These are phyloP conservation scores for Monosporascus sp. DNA, from an alignment of 2,329 filamentous ascomycete genomes.

Conservation along the genomic window DNA sequence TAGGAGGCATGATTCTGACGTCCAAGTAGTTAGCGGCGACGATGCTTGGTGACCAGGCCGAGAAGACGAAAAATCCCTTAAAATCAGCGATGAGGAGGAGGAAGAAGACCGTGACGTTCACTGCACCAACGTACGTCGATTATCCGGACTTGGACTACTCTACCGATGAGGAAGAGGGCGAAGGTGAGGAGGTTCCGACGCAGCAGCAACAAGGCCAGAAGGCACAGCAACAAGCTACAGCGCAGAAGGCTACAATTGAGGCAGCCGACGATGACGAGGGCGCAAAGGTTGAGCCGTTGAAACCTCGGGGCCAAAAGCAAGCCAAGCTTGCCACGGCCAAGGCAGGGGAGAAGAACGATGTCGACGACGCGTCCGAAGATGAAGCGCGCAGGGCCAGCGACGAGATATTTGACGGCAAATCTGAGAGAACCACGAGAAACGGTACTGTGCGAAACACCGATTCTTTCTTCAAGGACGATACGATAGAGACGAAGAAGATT, in stretches of 20 bases:
- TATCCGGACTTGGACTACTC: conserved; percentile 85
- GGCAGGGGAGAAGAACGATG: conserved; percentile 29
- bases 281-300: conserved; percentile 52
- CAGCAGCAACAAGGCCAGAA: conserved; percentile 28
- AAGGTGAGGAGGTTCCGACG: conserved; percentile 42
- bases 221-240: conserved; percentile 18
- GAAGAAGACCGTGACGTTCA: conserved; percentile 85
- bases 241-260: conserved; percentile 26
- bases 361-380: conserved; percentile 13
- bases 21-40: conserved; percentile 50
- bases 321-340: conserved; percentile 30
- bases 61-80: conserved; percentile 77
- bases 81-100: conserved; percentile 78
- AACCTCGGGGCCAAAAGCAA: conserved; percentile 40
- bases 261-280: conserved; percentile 41
- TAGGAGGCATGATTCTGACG: conserved; percentile 19
- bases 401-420: conserved; percentile 57
- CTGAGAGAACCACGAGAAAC: conserved; percentile 65
- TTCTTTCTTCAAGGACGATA: conserved; percentile 96
- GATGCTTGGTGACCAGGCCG: conserved; percentile 59
- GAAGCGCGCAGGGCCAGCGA: conserved; percentile 50
- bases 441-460: conserved; percentile 87
- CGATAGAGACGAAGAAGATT: conserved; percentile 93
- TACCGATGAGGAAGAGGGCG: conserved; percentile 64
- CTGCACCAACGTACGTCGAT: conserved; percentile 80